Conservation (phyloP, 495 filamentous ascomycete species). For the Parathielavia appendiculata region DNA sequence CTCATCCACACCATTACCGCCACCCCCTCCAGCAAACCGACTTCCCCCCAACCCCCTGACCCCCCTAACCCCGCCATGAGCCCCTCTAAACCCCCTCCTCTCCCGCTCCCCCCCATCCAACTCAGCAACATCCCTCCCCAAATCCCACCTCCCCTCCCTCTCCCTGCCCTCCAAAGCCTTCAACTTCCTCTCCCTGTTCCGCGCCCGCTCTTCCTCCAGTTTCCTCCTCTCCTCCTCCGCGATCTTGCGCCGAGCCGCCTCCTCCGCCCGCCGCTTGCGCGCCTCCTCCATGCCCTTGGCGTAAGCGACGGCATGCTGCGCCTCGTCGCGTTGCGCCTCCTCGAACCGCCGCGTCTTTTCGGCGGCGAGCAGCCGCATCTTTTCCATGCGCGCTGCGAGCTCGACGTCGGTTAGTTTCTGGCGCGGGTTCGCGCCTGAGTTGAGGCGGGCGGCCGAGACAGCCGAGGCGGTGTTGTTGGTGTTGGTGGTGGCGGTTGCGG, state of each 20-base stretch:
- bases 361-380: slow-evolving; percentile 44
- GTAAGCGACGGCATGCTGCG: slow-evolving; percentile 46
- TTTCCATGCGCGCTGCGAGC: slow-evolving; percentile 47
- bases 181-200: slow-evolving; percentile 46
- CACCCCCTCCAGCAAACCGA: slow-evolving; percentile 27
- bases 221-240: slow-evolving; percentile 42
- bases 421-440: slow-evolving; percentile 45
- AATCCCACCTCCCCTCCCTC: slow-evolving; percentile 40
- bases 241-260: slow-evolving; percentile 33
- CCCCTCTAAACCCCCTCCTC: slow-evolving; percentile 34
- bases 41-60: slow-evolving; percentile 31
- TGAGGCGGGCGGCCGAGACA: slow-evolving; percentile 33
- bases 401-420: slow-evolving; percentile 51
- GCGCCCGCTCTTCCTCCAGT: slow-evolving; percentile 47
- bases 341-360: slow-evolving; percentile 48
- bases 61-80: slow-evolving; percentile 42
- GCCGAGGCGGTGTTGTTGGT: slow-evolving; percentile 30
- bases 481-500: slow-evolving; percentile 11
- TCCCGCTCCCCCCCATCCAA: slow-evolving; percentile 31
- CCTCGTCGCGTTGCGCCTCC: slow-evolving; percentile 47
- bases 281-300: slow-evolving; percentile 49
- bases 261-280: slow-evolving; percentile 41
- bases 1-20: slow-evolving; percentile 12
- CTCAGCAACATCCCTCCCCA: slow-evolving; percentile 34
- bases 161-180: slow-evolving; percentile 42